Evolutionary conservation across 2,329 filamentous ascomycete genomes (phyloP), one percentile per base, ranked within the genome.

Genomic region (Zarea fungicola): DNA sequence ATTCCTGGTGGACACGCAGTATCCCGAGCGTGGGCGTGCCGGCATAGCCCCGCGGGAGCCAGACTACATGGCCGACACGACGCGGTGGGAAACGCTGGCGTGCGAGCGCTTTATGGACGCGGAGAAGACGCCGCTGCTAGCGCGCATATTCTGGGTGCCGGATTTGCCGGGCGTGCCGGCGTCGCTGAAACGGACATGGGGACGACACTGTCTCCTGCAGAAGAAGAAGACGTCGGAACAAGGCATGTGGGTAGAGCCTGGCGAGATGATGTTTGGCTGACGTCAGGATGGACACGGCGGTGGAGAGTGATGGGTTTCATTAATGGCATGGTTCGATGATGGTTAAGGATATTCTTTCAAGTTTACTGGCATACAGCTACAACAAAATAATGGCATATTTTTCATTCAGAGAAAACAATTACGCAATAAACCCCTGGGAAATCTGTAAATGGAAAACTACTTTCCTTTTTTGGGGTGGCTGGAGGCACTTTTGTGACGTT

Each of bases 1-100:
- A 8, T 96, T 95, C 66, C 63, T 99, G 5, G 84, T 97, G 14
- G 93, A 99, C 64, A 95, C 89, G 1, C 84, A 87, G 52, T 89
- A 92, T 58, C 83, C 86, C 0, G 79, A 62, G 50, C 69, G 74
- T 50, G n/a, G 54, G 64, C 6, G 59, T 76, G 29, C 85, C 89
- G 2, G 73, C 77, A 1, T 32, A 35, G 22, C 29, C 37, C 7
- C 45, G 45, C 76, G 84, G 10, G 91, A 99, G 63, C 91, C 91
- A 2, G 81, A 90, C 59, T 95, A 93, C 60, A 73, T 89, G 16
- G 74, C 82, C 3, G 85, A 96, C 57, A 68, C 71, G 26, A 70
- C 82, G n/a, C 77, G 78, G 14, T 99, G 93, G 93, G 83, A 95
- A 45, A 68, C 77, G 37, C 70, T 96, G 16, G 75, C 80, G 48